phyloP scores from a whole-genome alignment of 352 stramenopile species.

The Phytophthora aleatoria region DNA sequence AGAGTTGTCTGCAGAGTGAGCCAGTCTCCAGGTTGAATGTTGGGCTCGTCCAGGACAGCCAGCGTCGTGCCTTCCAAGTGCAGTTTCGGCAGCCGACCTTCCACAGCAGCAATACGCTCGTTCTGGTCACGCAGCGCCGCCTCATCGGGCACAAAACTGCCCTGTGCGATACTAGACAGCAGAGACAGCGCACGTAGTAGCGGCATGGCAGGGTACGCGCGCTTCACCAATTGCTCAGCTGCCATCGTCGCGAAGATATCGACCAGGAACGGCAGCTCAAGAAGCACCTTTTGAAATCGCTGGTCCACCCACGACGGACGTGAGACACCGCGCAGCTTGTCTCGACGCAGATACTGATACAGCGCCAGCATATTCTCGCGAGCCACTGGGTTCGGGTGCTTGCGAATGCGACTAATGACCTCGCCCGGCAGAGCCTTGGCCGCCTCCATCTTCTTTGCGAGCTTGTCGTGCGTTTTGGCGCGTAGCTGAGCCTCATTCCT shows the following conservation, averaged over 20 bases:
- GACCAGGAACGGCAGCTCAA: slow-evolving; percentile 79
- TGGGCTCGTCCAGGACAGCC: slow-evolving; percentile 65
- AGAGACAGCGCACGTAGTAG: slow-evolving; percentile 64
- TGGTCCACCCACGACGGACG: slow-evolving; percentile 75
- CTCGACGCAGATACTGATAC: slow-evolving; percentile 78
- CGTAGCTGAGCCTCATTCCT: slow-evolving; percentile 54
- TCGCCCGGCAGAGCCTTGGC: slow-evolving; percentile 65
- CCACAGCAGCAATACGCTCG: slow-evolving; percentile 36
- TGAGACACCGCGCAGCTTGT: slow-evolving; percentile 67
- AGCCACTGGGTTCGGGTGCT: slow-evolving; percentile 70
- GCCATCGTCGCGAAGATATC: slow-evolving; percentile 74
- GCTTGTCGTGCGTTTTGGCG: slow-evolving; percentile 73
- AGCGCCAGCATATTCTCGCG: slow-evolving; percentile 85
- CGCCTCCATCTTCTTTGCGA: slow-evolving; percentile 83
- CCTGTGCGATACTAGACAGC: slow-evolving; percentile 74
- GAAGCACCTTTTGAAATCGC: slow-evolving; percentile 67
- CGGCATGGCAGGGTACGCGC: slow-evolving; percentile 58
- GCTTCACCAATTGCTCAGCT: slow-evolving; percentile 70
- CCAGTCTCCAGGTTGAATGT: slow-evolving; percentile 78
- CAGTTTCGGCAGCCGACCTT: slow-evolving; percentile 42
- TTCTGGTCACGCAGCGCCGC: slow-evolving; percentile 64
- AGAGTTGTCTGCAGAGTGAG: slow-evolving; percentile 69
- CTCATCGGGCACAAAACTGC: slow-evolving; percentile 68
- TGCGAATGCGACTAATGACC: slow-evolving; percentile 75
- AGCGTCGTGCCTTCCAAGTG: slow-evolving; percentile 45